Evolutionary conservation across 2,329 filamentous ascomycete species (phyloP), one percentile per base, ranked within the genome.

Genomic region (Chrysosporium keratinophilum): DNA sequence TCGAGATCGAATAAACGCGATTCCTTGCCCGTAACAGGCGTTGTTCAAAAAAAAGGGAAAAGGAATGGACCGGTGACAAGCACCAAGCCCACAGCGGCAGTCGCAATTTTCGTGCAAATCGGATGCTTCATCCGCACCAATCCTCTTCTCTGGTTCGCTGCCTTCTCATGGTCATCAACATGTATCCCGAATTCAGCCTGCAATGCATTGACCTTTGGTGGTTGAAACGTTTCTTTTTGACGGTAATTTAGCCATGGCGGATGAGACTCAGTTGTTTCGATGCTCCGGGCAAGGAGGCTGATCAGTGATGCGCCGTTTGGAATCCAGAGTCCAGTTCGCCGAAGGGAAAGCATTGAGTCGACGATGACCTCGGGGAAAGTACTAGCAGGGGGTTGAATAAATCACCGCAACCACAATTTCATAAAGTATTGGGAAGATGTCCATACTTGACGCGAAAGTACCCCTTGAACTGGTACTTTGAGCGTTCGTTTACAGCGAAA

Each of bases 51-150:
- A 35, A 54, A 54, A 37, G n/a, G n/a, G 40, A 28, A 52, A 43
- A 20, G 49, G 28, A 20, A 34, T 48, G 34, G 44, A 31, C 31
- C 17, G 40, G 44, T 54, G 35, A 54, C 31, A 46, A 44, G 51
- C 51, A 54, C 48, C 15, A 17, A 42, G 20, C 51, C 11, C 28
- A 47, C 34, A 54, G 39, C 19, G 31, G 49, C 39, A 51, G 15
- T 54, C 20, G 43, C 34, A 42, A 19, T 54, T 42, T 54, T 54
- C 23, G 35, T 54, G 51, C 39, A 41, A 53, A 40, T 41, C 52
- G 52, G 52, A 50, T 50, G 35, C 39, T 39, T 28, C 20, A 54
- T 54, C 52, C 52, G 52, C 40, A 40, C 52, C 52, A 54, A 54
- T 54, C 52, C 41, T 17, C 28, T 37, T 34, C 23, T 33, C 41